Evolutionary conservation across 176 grass and related monocot species (phyloP), one percentile per base, ranked within the genome.

Genomic region (Oryza longistaminata): DNA sequence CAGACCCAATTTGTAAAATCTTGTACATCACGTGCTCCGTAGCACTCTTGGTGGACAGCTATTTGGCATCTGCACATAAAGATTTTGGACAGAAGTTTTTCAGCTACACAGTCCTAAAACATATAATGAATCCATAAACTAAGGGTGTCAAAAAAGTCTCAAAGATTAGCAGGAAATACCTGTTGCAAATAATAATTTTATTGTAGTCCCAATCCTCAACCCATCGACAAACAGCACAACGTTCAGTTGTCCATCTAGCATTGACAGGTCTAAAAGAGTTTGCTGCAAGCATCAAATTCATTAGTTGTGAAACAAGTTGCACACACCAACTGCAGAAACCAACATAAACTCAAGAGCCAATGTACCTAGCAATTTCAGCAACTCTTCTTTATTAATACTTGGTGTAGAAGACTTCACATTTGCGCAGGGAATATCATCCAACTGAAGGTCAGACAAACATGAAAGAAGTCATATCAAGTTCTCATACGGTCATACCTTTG

Each of bases 121-220:
- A 84, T 67, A 79, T 19, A 12, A 27, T 9, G 5, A 16, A 72
- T 39, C 24, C 48, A 55, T 66, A 37, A 71, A 81, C 42, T 76
- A 75, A 15, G 14, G 50, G 12, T 62, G 67, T 16, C 14, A 2
- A 62, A 80, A 67, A 40, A 58, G 16, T 3, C 9, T 62, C 9
- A 39, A 75, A 55, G 25, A 10, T 19, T 16, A 48, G 26, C n/a
- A 67, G 61, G 69, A 91, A 73, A 53, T 88, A 92, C 96, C 96
- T 94, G 83, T 99, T 99, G 87, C 96, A 99, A 70, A 99, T 96
- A 24, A 99, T 99, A 70, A 99, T 96, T 89, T 99, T 96, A 60
- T 99, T 99, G 83, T 96, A 93, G 74, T 99, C 96, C 96, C 96
- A 99, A 75, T 99, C 96, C 79, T 96, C 93, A 89, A 99, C 88